phyloP scores from a whole-genome alignment of 2,329 filamentous ascomycete genomes.

The Neonectria faginata region DNA sequence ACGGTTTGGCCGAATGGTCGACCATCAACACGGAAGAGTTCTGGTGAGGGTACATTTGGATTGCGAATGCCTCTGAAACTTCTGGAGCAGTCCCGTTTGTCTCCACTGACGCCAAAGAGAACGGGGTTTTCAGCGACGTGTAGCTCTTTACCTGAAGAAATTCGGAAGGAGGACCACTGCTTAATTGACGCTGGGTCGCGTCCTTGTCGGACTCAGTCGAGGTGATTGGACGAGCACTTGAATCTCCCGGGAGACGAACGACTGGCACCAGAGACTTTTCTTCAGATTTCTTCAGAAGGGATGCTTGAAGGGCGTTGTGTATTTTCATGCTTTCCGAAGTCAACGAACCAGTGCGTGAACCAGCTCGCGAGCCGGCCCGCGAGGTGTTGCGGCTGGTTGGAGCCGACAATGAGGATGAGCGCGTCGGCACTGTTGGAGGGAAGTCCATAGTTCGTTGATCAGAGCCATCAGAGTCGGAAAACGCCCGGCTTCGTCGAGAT shows the following conservation, averaged over 20 bases:
- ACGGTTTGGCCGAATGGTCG: slow-evolving; percentile 64
- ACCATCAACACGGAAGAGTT: slow-evolving; percentile 73
- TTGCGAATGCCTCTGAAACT: slow-evolving; percentile 71
- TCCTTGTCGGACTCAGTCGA: slow-evolving; percentile 49
- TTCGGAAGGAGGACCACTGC: slow-evolving; percentile 65
- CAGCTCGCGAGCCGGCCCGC: slow-evolving; percentile 58
- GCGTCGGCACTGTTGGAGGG: slow-evolving; percentile 66
- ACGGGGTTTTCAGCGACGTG: slow-evolving; percentile 70
- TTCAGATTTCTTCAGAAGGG: slow-evolving; percentile 39
- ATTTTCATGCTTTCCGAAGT: slow-evolving; percentile 69
- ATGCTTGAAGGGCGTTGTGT: slow-evolving; percentile 58
- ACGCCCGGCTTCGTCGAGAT: slow-evolving; percentile 54
- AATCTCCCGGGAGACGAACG: slow-evolving; percentile 33
- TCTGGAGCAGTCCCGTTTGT: slow-evolving; percentile 72
- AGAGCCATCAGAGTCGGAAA: slow-evolving; percentile 62
- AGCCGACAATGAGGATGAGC: slow-evolving; percentile 72
- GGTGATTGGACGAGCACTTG: slow-evolving; percentile 11
- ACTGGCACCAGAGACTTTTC: slow-evolving; percentile 27
- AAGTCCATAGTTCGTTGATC: slow-evolving; percentile 71
- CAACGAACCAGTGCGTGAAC: slow-evolving; percentile 61
- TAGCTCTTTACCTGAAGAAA: slow-evolving; percentile 64
- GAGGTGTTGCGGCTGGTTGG: slow-evolving; percentile 70
- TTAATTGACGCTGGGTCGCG: slow-evolving; percentile 48
- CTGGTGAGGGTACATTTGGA: slow-evolving; percentile 73
- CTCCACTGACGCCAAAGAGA: slow-evolving; percentile 71